Percentiles rank a stretch among this genome's conserved stretches.
Conservation (phyloP, 805 yeast genomes). For the Starmerella lactis-condensi region DNA sequence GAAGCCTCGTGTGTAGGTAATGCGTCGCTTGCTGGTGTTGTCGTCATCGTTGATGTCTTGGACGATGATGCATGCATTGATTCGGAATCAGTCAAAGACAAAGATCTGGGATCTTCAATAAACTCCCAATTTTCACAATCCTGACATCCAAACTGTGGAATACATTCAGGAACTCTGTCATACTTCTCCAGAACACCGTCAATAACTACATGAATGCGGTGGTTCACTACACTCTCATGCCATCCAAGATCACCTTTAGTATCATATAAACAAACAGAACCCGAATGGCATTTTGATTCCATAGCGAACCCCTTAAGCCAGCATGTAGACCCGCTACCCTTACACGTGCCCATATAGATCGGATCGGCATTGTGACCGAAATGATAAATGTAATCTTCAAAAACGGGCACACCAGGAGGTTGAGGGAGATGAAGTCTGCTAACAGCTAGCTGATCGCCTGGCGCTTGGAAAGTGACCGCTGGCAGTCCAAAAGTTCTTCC, state of each 20-base stretch:
- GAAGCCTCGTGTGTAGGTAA: conserved; percentile 1
- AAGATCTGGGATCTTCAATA: conserved; percentile 20
- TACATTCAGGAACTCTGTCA: conserved; percentile 61
- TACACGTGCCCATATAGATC: conserved; percentile 87
- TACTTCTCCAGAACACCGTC: conserved; percentile 57
- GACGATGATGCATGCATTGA: conserved; percentile 2
- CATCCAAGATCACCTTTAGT: conserved; percentile 79
- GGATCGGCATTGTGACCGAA: conserved; percentile 96
- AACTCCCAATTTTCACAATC: conserved; percentile 85
- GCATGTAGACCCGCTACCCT: conserved; percentile 79
- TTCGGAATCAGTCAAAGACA: not conserved
- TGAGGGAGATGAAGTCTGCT: conserved; percentile 71
- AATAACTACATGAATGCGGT: conserved; percentile 76
- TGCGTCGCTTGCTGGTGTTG: conserved; percentile 1
- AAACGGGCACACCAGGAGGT: conserved; percentile 74
- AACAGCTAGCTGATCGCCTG: conserved; percentile 76
- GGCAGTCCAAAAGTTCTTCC: conserved; percentile 87
- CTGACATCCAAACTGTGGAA: conserved; percentile 48
- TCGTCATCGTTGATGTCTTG: conserved; percentile 2
- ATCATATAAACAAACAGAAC: conserved; percentile 72
- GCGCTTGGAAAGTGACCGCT: conserved; percentile 77
- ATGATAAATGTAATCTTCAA: conserved; percentile 78
- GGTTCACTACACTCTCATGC: conserved; percentile 75
- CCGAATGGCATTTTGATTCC: conserved; percentile 92
- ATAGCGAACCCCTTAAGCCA: conserved; percentile 88